Percentiles rank a stretch among this genome's conserved stretches.
phyloP scores from a whole-genome alignment of 2,329 filamentous ascomycete genomes.

The Colletotrichum liaoningense region DNA sequence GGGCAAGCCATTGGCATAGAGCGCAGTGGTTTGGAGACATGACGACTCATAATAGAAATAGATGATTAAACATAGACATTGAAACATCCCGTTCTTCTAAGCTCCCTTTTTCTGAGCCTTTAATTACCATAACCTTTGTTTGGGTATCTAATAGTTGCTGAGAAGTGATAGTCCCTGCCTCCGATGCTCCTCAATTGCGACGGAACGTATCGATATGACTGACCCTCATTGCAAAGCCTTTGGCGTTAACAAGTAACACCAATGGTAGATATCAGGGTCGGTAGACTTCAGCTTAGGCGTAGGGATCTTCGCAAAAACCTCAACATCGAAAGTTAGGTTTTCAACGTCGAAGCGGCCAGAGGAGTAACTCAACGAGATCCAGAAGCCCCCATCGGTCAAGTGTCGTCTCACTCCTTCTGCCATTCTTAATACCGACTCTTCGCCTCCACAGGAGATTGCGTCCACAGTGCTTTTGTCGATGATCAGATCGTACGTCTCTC shows the following conservation, averaged over 20 bases:
- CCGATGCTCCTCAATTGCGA: background rate
- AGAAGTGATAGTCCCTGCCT: background rate
- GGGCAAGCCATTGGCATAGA: conserved; percentile 12
- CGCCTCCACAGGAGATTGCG: conserved; percentile 59
- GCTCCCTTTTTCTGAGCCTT: too few relatives aligned
- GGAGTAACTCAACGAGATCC: conserved; percentile 63
- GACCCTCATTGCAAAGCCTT: background rate
- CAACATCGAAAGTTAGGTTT: conserved; percentile 53
- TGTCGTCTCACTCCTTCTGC: conserved; percentile 46
- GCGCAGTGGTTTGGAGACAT: background rate
- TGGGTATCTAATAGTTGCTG: background rate
- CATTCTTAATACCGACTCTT: conserved; percentile 51
- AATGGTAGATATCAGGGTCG: conserved; percentile 60
- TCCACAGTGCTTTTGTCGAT: conserved; percentile 64
- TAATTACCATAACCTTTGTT: background rate
- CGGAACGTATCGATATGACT: background rate
- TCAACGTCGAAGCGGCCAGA: conserved; percentile 51
- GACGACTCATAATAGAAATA: background rate
- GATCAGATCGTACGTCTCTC: conserved; percentile 52
- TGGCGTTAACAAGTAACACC: conserved; percentile 57
- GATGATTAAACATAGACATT: conserved; percentile 1
- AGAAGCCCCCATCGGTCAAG: conserved; percentile 51
- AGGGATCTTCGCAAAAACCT: conserved; percentile 54
- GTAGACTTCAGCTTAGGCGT: conserved; percentile 52
- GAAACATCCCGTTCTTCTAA: background rate